These are phyloP conservation scores for Alternaria ventricosa DNA, from an alignment of 2,329 filamentous ascomycete species.

Conservation along the genomic window DNA sequence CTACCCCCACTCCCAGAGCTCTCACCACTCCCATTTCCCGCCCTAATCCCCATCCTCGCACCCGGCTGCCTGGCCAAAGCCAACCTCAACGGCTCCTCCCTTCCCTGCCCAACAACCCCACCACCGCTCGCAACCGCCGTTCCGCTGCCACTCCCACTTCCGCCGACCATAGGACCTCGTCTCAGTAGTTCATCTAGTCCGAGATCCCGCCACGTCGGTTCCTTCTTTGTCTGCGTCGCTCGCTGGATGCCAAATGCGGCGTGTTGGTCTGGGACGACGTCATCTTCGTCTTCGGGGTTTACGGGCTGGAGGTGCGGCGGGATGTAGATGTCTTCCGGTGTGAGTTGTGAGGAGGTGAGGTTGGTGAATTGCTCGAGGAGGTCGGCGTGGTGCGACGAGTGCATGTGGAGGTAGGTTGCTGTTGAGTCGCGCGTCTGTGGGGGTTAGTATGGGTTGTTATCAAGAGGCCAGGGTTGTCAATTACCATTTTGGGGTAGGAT, in stretches of 20 bases:
- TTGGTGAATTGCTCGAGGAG: constrained; percentile 70
- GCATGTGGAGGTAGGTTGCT: constrained; percentile 79
- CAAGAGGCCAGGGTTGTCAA: no score
- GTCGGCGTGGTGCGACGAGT: constrained; percentile 73
- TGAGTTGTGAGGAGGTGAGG: constrained; percentile 36
- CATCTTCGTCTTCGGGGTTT: constrained; percentile 88
- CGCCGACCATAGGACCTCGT: constrained; percentile 58
- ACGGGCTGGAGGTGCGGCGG: constrained; percentile 78
- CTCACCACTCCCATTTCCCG: constrained; percentile 10
- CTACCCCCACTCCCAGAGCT: constrained; percentile 20
- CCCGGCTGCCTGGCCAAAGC: constrained; percentile 43
- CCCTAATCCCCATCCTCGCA: constrained; percentile 21
- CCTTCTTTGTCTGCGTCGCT: constrained; percentile 73
- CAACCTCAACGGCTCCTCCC: constrained; percentile 37
- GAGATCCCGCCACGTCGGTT: constrained; percentile 80
- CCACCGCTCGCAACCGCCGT: constrained; percentile 15
- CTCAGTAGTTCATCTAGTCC: constrained; percentile 75
- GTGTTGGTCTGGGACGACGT: constrained; percentile 87
- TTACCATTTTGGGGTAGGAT: background rate
- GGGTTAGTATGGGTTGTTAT: background rate
- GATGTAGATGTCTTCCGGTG: constrained; percentile 79
- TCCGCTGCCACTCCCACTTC: constrained; percentile 10
- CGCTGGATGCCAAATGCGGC: constrained; percentile 85
- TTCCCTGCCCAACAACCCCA: constrained; percentile 5
- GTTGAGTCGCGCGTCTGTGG: constrained; percentile 71